A percentile compares a stretch with the other conserved stretches of the same genome.
Conservation (phyloP, 2,329 filamentous ascomycete genomes). For the Orbilia javanica region DNA sequence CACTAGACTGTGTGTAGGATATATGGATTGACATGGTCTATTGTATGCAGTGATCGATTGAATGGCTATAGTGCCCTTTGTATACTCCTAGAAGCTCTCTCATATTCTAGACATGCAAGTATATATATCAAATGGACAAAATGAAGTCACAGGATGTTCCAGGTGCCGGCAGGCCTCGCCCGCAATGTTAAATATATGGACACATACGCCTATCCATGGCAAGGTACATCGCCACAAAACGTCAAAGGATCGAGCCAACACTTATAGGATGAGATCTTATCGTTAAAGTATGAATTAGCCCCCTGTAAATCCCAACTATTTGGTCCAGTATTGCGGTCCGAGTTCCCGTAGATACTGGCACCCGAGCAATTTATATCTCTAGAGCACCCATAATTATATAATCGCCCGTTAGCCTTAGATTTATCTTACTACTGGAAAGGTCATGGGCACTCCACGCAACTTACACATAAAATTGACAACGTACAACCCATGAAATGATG, state of each 20-base stretch:
- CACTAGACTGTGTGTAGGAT: too few relatives aligned
- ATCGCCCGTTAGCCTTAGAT: not conserved
- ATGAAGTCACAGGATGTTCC: too few relatives aligned
- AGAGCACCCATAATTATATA: not conserved
- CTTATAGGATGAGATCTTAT: constrained; percentile 39
- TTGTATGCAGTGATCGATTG: too few relatives aligned
- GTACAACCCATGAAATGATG: not conserved
- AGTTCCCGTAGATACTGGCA: constrained; percentile 28
- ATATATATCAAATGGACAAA: too few relatives aligned
- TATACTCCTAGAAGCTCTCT: too few relatives aligned
- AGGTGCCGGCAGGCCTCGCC: too few relatives aligned
- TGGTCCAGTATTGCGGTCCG: constrained; percentile 15
- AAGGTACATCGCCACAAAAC: constrained; percentile 15
- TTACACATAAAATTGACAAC: constrained; percentile 14
- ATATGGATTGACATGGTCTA: too few relatives aligned
- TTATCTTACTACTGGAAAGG: not conserved
- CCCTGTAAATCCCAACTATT: constrained; percentile 28
- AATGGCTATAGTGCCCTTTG: too few relatives aligned
- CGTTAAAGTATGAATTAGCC: constrained; percentile 5
- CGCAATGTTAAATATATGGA: too few relatives aligned
- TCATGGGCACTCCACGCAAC: not conserved
- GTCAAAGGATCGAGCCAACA: constrained; percentile 34
- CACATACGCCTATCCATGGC: too few relatives aligned
- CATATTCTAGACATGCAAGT: too few relatives aligned
- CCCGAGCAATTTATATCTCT: constrained; percentile 26